These are phyloP conservation scores for Plantago major DNA, from an alignment of 257 asterid genomes.

Conservation along the genomic window DNA sequence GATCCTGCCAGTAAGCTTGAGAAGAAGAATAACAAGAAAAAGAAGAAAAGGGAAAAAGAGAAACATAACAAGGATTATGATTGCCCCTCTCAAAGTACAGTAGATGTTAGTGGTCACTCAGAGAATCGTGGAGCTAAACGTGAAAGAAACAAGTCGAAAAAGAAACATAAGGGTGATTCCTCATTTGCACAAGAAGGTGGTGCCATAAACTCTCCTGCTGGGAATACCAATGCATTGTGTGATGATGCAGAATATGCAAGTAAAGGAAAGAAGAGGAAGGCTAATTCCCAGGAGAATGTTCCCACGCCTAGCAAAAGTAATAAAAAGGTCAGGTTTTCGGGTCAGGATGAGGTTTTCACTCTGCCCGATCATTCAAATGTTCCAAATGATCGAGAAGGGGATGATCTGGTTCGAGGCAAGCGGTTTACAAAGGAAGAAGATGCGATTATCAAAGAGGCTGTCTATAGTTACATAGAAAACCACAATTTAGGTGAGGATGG, in stretches of 20 bases:
- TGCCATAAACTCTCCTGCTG: slow-evolving; percentile 13
- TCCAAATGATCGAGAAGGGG: slow-evolving; percentile 14
- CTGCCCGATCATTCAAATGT: slow-evolving; percentile 17
- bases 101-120: background rate
- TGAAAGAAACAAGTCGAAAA: slow-evolving; percentile 24
- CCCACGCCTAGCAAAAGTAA: slow-evolving; percentile 29
- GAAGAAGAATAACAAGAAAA: slow-evolving; percentile 14
- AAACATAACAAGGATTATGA: no score
- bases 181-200: no score
- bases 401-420: slow-evolving; percentile 36
- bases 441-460: slow-evolving; percentile 37
- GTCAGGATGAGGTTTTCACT: slow-evolving; percentile 31
- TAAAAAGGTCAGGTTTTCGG: slow-evolving; percentile 47
- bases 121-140: background rate
- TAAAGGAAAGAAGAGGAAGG: slow-evolving; percentile 24
- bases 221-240: slow-evolving; percentile 4
- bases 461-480: slow-evolving; percentile 28
- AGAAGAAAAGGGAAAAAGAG: slow-evolving; percentile 6
- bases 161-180: slow-evolving; percentile 16
- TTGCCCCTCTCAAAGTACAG: no score
- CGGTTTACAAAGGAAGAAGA: slow-evolving; percentile 46
- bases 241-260: slow-evolving; percentile 8
- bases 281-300: slow-evolving; percentile 16
- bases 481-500: slow-evolving; percentile 44
- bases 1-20: no score